Conservation (phyloP, 1,284 basidiomycete genomes). For the Pascua sp. region DNA sequence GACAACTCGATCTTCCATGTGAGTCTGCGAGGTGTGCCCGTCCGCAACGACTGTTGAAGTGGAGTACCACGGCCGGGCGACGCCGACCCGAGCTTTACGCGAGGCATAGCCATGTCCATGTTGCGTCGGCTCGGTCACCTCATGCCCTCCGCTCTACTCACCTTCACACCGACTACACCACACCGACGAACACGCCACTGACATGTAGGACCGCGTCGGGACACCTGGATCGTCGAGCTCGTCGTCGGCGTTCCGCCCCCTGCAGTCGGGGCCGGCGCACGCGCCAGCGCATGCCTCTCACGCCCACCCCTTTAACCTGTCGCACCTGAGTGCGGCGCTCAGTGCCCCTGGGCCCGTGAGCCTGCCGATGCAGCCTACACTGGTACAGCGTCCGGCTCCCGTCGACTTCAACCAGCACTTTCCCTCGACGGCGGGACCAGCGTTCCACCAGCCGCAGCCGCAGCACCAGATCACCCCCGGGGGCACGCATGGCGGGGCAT, state of each 20-base stretch:
- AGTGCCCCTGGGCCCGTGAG: constrained; percentile 15
- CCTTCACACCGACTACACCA: not conserved
- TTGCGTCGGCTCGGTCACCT: too few relatives aligned
- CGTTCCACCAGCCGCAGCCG: constrained; percentile 15
- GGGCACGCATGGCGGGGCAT: not conserved
- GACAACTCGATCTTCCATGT: constrained; percentile 68
- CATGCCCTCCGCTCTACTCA: not conserved
- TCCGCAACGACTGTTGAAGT: too few relatives aligned
- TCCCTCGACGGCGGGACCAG: too few relatives aligned
- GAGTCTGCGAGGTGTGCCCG: constrained; percentile 15
- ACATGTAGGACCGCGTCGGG: constrained; percentile 16
- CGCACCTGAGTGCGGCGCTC: constrained; percentile 40
- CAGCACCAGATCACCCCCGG: constrained; percentile 1
- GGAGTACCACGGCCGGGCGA: too few relatives aligned
- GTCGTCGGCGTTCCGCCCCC: constrained; percentile 18
- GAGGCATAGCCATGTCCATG: too few relatives aligned
- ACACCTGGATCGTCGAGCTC: constrained; percentile 5
- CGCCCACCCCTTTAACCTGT: constrained; percentile 45
- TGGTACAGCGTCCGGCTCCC: not conserved
- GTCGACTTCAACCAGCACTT: too few relatives aligned
- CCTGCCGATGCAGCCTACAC: constrained; percentile 1
- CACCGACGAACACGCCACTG: not conserved
- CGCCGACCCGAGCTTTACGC: too few relatives aligned
- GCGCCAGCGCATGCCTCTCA: constrained; percentile 5
- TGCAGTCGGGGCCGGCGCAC: constrained; percentile 6